Evolutionary conservation across 495 filamentous ascomycete species (phyloP), one percentile per base, ranked within the genome.

Genomic region (Pseudomonodictys pantanalensis): DNA sequence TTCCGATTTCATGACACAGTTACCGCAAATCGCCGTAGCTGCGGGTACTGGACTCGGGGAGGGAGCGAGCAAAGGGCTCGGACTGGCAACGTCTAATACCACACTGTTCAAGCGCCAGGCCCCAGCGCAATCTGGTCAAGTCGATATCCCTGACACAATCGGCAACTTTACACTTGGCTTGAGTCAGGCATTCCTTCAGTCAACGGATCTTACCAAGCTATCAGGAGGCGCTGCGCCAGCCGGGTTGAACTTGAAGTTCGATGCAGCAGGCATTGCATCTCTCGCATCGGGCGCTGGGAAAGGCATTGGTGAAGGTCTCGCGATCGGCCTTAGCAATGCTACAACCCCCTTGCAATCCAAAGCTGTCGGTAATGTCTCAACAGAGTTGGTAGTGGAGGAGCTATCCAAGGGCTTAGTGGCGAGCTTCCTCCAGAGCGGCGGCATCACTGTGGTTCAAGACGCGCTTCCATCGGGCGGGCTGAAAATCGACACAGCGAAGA

Each of bases 241-340:
- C 12, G 3, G 4, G 4, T 18, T 41, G 15, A 41, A 41, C 12
- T 41, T 41, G 4, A 41, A 15, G 5, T 18, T 41, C 4, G 38
- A 41, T 15, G 3, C 38, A 5, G 3, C 38, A 5, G 12, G 4
- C 3, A 26, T 58, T 15, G 10, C 51, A 5, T 44, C 55, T 6
- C 23, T 50, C 5, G 55, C 45, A 42, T 35, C 55, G 1, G 55
- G 55, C 50, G 55, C 55, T 4, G 55, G 55, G n/a, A 49, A 58
- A 30, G 55, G 55, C 1, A 43, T 58, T 24, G 55, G 55, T 0
- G 45, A 58, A 22, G 55, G 55, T 15, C 43, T 44, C 1, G 55
- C 55, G n/a, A 30, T 58, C 18, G 55, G 55, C 1, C 28, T 58
- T 6, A 44, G 45, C 9, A 24, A 50, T 22, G 22, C 47, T 29